Evolutionary conservation across 768 basidiomycete species (phyloP), one percentile per base, ranked within the genome.

Genomic region (Paxillus ammoniavirescens): DNA sequence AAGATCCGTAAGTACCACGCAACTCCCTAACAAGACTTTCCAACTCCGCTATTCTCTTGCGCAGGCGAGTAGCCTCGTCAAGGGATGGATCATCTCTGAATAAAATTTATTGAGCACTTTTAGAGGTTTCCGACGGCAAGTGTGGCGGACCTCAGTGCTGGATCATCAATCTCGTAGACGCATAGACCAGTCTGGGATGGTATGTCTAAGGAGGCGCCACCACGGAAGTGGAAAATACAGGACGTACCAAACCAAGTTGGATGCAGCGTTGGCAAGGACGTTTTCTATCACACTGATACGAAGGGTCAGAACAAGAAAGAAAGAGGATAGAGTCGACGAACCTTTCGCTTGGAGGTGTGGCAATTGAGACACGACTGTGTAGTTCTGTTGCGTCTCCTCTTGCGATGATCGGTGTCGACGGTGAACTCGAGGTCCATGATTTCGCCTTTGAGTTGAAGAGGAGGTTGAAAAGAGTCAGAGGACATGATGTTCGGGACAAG

Each of bases 291-390:
- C 93, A 96, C 91, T 93, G 63, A 23, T 44, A 35, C 44, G 50
- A 50, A 52, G 51, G 55, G 48, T 56, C 42, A 61, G 57, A 54
- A 36, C 9, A 6, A 31, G 47, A 38, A 38, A 7, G 23, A 41
- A 55, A 18, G 14, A 40, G 7, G 10, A 33, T 37, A 33, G 56
- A 51, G 51, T 18, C 14, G 41, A 61, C 78, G 51, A 57, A 92
- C 92, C 81, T 94, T 94, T 62, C 93, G 77, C 75, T 96, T 96
- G 50, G 93, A 93, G 42, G 92, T 93, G 73, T 96, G 93, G 74
- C 93, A 96, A 65, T 91, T 91, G 54, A 86, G 75, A 62, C 84
- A 86, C 21, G 89, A 91, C 75, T 94, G 89, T 2, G 92, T 94
- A 44, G 93, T 94, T 65, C 93, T 80, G 75, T 96, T 96, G 65